Conservation (phyloP, 139 green algal genomes). For the Chlorella sp. region DNA sequence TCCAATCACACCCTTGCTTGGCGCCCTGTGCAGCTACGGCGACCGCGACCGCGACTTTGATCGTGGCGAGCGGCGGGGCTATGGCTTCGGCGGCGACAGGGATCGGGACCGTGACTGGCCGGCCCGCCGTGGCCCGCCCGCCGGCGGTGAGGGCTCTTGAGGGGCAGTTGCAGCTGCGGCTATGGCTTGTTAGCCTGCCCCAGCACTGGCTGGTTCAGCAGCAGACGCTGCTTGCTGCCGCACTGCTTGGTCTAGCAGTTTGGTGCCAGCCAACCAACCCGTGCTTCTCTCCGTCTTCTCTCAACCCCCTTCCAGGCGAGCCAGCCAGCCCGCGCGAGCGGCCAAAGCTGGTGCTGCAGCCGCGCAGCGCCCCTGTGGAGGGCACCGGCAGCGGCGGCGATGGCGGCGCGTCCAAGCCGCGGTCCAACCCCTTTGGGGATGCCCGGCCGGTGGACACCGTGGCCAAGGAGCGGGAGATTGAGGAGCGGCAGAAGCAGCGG, state of each 20-base stretch:
- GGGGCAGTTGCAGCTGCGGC: too few species aligned
- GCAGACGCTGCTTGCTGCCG: background rate
- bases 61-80: background rate
- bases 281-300: background rate
- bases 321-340: slow-evolving; percentile 35
- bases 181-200: too few species aligned
- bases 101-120: background rate
- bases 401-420: background rate
- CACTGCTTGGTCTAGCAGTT: too few species aligned
- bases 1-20: too few species aligned
- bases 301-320: background rate
- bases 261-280: too few species aligned
- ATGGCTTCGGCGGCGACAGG: slow-evolving; percentile 12
- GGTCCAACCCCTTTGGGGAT: slow-evolving; percentile 61
- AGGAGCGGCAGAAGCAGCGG: slow-evolving; percentile 48
- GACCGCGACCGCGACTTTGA: too few species aligned
- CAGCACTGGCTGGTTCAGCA: too few species aligned
- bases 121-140: background rate
- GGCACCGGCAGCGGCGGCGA: background rate
- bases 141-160: background rate
- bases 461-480: slow-evolving; percentile 53
- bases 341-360: slow-evolving; percentile 38
- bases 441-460: slow-evolving; percentile 58
- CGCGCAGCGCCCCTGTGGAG: background rate
- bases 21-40: too few species aligned